phyloP scores from a whole-genome alignment of 2,329 filamentous ascomycete species.

The Elsinoe perseae region DNA sequence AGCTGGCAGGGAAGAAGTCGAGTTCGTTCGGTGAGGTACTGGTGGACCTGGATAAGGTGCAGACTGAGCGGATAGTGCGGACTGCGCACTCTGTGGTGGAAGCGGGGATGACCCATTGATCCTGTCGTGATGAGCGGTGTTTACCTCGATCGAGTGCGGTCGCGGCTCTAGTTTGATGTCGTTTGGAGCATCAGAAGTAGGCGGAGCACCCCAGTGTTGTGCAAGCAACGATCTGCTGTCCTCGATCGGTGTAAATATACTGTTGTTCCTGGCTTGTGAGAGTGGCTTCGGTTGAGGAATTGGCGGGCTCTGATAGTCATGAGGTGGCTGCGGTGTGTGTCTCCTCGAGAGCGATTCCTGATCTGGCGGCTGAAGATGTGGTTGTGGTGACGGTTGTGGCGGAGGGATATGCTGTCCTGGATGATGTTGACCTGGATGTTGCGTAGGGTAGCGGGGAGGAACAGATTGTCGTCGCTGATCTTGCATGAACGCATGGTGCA shows the following conservation, averaged over 20 bases:
- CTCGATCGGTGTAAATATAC: constrained; percentile 96
- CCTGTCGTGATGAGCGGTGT: constrained; percentile 45
- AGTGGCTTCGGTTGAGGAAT: constrained; percentile 58
- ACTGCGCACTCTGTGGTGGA: constrained; percentile 34
- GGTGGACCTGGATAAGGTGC: constrained; percentile 26
- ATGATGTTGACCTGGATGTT: constrained; percentile 60
- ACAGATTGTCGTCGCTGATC: constrained; percentile 68
- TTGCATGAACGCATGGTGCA: constrained; percentile 65
- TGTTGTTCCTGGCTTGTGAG: constrained; percentile 61
- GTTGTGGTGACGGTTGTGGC: constrained; percentile 47
- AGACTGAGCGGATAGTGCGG: constrained; percentile 18
- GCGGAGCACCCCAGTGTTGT: constrained; percentile 60
- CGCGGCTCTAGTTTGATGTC: constrained; percentile 41
- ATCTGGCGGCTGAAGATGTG: constrained; percentile 42
- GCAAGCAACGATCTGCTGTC: constrained; percentile 82
- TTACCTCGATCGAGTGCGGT: constrained; percentile 59
- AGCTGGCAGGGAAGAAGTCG: constrained; percentile 58
- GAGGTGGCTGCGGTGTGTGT: constrained; percentile 40
- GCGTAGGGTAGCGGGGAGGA: constrained; percentile 53
- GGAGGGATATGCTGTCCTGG: constrained; percentile 51
- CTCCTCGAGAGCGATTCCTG: constrained; percentile 35
- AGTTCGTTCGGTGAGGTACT: constrained; percentile 44
- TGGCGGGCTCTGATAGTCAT: constrained; percentile 48
- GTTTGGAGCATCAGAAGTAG: constrained; percentile 41
- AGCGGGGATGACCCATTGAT: constrained; percentile 47